These are phyloP conservation scores for Trifolium repens DNA, from an alignment of 306 rosid genomes.

Conservation along the genomic window DNA sequence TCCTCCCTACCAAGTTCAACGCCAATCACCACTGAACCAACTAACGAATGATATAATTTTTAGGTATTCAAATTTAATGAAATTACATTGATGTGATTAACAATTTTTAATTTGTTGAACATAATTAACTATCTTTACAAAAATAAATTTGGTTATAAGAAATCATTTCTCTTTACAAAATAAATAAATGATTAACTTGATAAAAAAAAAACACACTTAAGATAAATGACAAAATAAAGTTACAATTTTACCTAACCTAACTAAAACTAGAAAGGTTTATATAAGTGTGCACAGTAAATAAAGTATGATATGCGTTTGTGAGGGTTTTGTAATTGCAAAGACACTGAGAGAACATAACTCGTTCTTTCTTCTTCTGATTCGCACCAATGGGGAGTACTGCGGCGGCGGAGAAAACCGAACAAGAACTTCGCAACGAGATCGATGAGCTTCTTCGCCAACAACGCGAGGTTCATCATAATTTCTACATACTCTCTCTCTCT, in stretches of 20 bases:
- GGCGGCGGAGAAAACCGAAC: conserved; percentile 77
- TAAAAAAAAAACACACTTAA: too few species aligned
- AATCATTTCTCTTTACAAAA: too few species aligned
- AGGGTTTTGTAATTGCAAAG: conserved; percentile 32
- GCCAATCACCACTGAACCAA: too few species aligned
- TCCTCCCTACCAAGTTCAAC: too few species aligned
- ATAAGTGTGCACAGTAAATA: background rate
- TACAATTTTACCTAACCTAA: background rate
- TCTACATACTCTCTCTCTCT: background rate
- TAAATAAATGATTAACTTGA: too few species aligned
- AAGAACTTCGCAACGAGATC: conserved; percentile 89
- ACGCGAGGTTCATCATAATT: conserved; percentile 64
- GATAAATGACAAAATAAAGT: too few species aligned
- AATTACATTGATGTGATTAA: too few species aligned
- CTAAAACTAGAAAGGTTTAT: background rate
- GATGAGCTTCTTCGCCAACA: conserved; percentile 95
- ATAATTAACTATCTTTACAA: too few species aligned
- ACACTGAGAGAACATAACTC: background rate
- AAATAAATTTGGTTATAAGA: too few species aligned
- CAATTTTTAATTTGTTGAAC: too few species aligned
- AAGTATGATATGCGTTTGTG: background rate
- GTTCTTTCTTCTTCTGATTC: background rate
- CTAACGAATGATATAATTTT: too few species aligned
- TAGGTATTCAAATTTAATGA: too few species aligned
- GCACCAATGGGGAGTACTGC: conserved; percentile 67